A percentile compares a stretch with the other conserved stretches of the same genome.
Evolutionary conservation across 1,284 basidiomycete species (phyloP).

Genomic region (Cryptococcus hybrid): DNA sequence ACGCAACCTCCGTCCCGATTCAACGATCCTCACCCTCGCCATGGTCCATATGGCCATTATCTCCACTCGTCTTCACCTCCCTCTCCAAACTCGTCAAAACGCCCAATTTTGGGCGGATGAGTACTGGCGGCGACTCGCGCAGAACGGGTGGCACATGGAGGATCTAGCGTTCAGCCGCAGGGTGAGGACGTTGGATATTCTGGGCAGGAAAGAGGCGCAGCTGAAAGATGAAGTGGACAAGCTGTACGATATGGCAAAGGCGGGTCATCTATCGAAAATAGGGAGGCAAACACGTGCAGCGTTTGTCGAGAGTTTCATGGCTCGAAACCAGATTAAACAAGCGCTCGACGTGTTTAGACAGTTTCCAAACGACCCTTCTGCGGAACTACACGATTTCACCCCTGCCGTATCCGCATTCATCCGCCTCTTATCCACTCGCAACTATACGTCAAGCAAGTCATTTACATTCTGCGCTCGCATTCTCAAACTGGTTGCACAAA

Average conservation of each 20-base stretch:
- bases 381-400: neutral
- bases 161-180: constrained; percentile 10
- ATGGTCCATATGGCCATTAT: constrained; percentile 12
- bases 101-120: constrained; percentile 11
- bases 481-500: neutral
- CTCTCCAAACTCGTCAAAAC: neutral
- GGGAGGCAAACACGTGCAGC: constrained; percentile 8
- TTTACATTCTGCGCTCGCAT: constrained; percentile 2
- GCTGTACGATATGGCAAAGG: constrained; percentile 9
- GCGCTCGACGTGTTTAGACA: constrained; percentile 6
- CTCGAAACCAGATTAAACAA: neutral
- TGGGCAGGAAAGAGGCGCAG: constrained; percentile 2
- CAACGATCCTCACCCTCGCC: constrained; percentile 6
- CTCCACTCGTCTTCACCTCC: neutral
- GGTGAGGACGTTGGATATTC: constrained; percentile 8
- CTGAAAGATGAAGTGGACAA: constrained; percentile 6
- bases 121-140: constrained; percentile 14
- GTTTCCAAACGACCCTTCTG: constrained; percentile 2
- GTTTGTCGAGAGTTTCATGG: constrained; percentile 17
- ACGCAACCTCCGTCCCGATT: constrained; percentile 8
- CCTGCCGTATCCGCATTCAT: constrained; percentile 7
- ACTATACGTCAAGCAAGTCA: neutral
- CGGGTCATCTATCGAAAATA: constrained; percentile 11
- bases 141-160: constrained; percentile 6
- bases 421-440: neutral